A percentile compares a stretch with the other conserved stretches of the same genome.
Conservation (phyloP, 2,329 filamentous ascomycete genomes). For the Venturia effusa region DNA sequence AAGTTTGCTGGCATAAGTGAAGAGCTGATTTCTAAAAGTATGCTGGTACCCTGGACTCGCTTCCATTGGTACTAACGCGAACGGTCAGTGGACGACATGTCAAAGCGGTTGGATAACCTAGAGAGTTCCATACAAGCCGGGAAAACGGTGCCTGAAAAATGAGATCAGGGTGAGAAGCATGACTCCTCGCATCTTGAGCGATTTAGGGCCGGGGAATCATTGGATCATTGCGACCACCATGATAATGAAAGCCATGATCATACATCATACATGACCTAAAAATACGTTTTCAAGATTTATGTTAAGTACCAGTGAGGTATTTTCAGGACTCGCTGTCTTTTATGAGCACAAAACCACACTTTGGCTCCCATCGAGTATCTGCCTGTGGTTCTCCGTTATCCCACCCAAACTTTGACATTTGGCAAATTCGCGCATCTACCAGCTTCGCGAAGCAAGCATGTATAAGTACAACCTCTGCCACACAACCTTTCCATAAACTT, state of each 20-base stretch:
- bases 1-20: constrained; percentile 79
- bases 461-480: too few species aligned
- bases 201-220: background rate
- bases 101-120: constrained; percentile 69
- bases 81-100: constrained; percentile 81
- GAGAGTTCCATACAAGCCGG: constrained; percentile 59
- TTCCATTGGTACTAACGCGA: constrained; percentile 8
- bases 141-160: constrained; percentile 24
- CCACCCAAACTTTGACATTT: background rate
- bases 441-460: too few species aligned
- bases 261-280: too few species aligned
- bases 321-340: too few species aligned
- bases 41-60: constrained; percentile 19
- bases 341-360: background rate
- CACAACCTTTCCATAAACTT: background rate
- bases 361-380: background rate
- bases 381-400: background rate
- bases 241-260: too few species aligned
- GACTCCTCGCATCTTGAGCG: background rate
- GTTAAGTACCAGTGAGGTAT: too few species aligned
- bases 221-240: background rate
- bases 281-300: too few species aligned
- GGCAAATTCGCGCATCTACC: background rate
- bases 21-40: constrained; percentile 83
- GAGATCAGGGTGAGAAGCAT: background rate